Evolutionary conservation across 2,329 filamentous ascomycete genomes (phyloP).

Genomic region (Ilyonectria destructans): DNA sequence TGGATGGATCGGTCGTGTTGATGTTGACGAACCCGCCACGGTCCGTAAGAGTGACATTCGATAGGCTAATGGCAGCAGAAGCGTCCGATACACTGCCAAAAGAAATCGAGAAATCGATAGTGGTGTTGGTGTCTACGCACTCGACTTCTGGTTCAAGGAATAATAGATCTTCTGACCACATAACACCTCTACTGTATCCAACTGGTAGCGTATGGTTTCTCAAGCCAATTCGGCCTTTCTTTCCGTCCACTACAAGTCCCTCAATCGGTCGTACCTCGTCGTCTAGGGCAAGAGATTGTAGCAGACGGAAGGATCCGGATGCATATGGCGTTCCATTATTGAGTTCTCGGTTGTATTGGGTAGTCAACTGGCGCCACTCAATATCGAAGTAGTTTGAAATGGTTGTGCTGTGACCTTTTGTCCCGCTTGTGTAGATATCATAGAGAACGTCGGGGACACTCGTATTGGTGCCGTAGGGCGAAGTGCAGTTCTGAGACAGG

Average conservation of each 20-base stretch:
- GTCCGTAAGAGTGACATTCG: slow-evolving; percentile 55
- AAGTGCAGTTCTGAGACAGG: background rate
- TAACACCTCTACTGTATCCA: slow-evolving; percentile 18
- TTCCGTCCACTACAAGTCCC: slow-evolving; percentile 60
- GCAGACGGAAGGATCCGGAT: slow-evolving; percentile 17
- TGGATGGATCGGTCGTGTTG: slow-evolving; percentile 52
- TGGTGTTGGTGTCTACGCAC: slow-evolving; percentile 62
- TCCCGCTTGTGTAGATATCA: slow-evolving; percentile 30
- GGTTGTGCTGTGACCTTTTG: slow-evolving; percentile 17
- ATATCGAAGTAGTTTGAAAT: slow-evolving; percentile 35
- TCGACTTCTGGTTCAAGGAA: slow-evolving; percentile 62
- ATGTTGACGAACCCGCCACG: slow-evolving; percentile 60
- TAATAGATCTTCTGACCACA: slow-evolving; percentile 64
- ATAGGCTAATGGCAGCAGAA: slow-evolving; percentile 23
- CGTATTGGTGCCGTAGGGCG: slow-evolving; percentile 9
- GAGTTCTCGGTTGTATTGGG: slow-evolving; percentile 6
- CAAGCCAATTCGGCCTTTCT: slow-evolving; percentile 59
- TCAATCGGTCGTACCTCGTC: slow-evolving; percentile 51
- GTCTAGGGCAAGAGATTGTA: slow-evolving; percentile 24
- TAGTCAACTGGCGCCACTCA: slow-evolving; percentile 30
- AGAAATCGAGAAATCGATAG: slow-evolving; percentile 57
- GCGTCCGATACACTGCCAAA: background rate
- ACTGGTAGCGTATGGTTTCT: slow-evolving; percentile 60
- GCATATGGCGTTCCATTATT: slow-evolving; percentile 25
- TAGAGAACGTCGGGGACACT: slow-evolving; percentile 26